Evolutionary conservation across 2,329 filamentous ascomycete genomes (phyloP).

Genomic region (Fusarium caatingaense): DNA sequence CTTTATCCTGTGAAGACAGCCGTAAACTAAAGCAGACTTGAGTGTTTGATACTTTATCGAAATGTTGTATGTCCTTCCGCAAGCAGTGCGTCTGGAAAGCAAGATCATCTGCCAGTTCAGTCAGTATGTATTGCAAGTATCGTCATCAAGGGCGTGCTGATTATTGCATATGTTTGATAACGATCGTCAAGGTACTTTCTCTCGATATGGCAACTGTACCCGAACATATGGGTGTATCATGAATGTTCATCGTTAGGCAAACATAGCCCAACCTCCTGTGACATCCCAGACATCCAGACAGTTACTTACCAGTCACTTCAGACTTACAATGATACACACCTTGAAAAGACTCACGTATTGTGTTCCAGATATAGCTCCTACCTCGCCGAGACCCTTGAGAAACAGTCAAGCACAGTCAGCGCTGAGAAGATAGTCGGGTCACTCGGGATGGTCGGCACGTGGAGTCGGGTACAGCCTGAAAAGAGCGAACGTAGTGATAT

Average conservation of each 20-base stretch:
- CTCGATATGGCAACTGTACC: constrained; percentile 12
- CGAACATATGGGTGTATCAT: constrained; percentile 14
- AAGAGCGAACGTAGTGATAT: not conserved
- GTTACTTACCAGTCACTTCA: not conserved
- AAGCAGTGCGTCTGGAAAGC: not conserved
- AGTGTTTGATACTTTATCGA: not conserved
- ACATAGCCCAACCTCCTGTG: not conserved
- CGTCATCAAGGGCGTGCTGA: not conserved
- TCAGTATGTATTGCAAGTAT: not conserved
- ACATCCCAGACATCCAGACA: not conserved
- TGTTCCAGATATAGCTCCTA: not conserved
- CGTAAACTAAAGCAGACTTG: not conserved
- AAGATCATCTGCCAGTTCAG: not conserved
- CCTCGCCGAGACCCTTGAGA: not conserved
- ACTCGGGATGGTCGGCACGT: not conserved
- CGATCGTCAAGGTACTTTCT: constrained; percentile 11
- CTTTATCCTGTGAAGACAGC: not conserved
- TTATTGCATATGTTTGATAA: not conserved
- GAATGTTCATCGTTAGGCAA: constrained; percentile 5
- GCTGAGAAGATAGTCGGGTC: not conserved
- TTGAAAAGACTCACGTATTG: not conserved
- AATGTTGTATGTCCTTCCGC: not conserved
- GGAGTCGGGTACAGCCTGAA: not conserved
- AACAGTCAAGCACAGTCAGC: not conserved
- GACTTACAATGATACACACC: not conserved